These are phyloP conservation scores for Pseudogymnoascus verrucosus DNA, from an alignment of 2,329 filamentous ascomycete genomes.

Conservation along the genomic window DNA sequence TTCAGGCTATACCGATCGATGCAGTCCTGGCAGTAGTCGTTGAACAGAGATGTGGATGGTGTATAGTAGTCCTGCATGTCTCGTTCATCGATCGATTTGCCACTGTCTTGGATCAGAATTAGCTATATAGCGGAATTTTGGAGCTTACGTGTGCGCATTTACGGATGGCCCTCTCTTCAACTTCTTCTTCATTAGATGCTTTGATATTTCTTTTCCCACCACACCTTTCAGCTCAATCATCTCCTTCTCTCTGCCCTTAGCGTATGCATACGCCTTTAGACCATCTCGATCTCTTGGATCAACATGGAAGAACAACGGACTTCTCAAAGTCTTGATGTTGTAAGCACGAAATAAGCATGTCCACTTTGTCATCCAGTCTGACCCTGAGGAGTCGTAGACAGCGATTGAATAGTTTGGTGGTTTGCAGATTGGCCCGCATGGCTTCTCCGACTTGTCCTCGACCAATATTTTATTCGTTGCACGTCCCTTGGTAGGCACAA, in stretches of 20 bases:
- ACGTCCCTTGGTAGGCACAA: constrained; percentile 4
- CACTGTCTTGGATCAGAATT: constrained; percentile 26
- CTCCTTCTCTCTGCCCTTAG: constrained; percentile 51
- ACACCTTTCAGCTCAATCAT: constrained; percentile 64
- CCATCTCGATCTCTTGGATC: constrained; percentile 70
- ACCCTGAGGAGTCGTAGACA: constrained; percentile 58
- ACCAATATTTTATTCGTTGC: not conserved
- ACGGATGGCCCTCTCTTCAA: constrained; percentile 29
- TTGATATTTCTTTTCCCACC: constrained; percentile 72
- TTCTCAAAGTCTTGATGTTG: constrained; percentile 63
- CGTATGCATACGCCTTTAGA: constrained; percentile 60
- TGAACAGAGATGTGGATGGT: constrained; percentile 53
- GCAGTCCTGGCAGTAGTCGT: constrained; percentile 52
- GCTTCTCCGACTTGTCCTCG: constrained; percentile 35
- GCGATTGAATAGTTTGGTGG: constrained; percentile 34
- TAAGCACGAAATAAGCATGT: constrained; percentile 59
- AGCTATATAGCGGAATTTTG: not conserved
- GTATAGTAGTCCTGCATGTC: constrained; percentile 64
- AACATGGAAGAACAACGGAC: constrained; percentile 77
- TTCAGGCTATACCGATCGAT: constrained; percentile 50
- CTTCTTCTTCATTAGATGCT: constrained; percentile 65
- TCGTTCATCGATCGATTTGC: constrained; percentile 47
- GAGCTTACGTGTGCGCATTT: not conserved
- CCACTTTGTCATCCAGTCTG: constrained; percentile 64
- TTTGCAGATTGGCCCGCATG: constrained; percentile 26